Conservation (phyloP, 148 eudicot species). For the Heliosperma pusillum region DNA sequence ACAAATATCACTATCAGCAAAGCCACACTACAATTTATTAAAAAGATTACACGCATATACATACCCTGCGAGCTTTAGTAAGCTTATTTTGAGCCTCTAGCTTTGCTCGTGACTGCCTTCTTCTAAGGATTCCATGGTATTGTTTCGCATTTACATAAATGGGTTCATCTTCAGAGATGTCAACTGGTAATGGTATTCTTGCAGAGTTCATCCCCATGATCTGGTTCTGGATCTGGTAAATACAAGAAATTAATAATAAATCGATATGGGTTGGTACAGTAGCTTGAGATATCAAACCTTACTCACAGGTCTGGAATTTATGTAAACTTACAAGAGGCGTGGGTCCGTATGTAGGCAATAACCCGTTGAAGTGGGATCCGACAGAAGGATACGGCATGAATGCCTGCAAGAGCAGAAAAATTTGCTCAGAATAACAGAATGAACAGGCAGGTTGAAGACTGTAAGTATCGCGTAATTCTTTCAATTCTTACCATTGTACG, state of each 20-base stretch:
- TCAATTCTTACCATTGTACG: conserved; percentile 44
- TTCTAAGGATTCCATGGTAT: conserved; percentile 76
- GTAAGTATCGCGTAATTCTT: not conserved
- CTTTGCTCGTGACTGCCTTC: conserved; percentile 80
- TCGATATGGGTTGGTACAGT: not conserved
- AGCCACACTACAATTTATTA: not conserved
- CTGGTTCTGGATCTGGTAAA: conserved; percentile 50
- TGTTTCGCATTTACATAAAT: conserved; percentile 86
- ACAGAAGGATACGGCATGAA: conserved; percentile 47
- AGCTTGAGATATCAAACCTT: too few species aligned
- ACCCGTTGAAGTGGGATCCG: conserved; percentile 50
- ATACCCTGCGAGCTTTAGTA: conserved; percentile 42
- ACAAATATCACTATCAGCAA: not conserved
- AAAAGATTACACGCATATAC: conserved; percentile 5
- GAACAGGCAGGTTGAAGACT: not conserved
- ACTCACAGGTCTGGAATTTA: not conserved
- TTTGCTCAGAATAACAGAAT: not conserved
- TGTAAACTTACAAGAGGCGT: conserved; percentile 46
- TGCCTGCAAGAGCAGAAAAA: conserved; percentile 24
- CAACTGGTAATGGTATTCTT: conserved; percentile 68
- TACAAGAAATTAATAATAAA: too few species aligned
- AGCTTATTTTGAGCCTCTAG: conserved; percentile 87
- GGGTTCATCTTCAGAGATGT: conserved; percentile 64
- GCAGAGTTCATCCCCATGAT: conserved; percentile 43
- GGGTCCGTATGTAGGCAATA: conserved; percentile 56